A percentile compares a stretch with the other conserved stretches of the same genome.
Conservation (phyloP, 345 rosid genomes). For the Salix suchowensis region DNA sequence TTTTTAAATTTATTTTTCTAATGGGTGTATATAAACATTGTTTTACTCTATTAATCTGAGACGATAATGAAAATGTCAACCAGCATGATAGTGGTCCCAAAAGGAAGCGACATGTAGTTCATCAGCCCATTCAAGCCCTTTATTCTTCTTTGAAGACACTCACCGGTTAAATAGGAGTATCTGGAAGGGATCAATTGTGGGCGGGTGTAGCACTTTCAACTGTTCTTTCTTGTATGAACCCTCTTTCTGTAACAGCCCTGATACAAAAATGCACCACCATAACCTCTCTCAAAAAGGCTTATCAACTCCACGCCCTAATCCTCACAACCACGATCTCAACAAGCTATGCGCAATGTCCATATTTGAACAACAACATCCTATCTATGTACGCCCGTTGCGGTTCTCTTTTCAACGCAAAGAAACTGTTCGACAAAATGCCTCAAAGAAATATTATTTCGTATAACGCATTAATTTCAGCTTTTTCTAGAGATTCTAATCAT, state of each 20-base stretch:
- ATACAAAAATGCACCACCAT: conserved; percentile 48
- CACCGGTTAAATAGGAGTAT: no score
- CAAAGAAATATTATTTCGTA: conserved; percentile 52
- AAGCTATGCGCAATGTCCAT: conserved; percentile 39
- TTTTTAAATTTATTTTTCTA: no score
- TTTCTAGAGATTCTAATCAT: conserved; percentile 39
- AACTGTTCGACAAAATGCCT: conserved; percentile 74
- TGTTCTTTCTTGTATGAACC: conserved; percentile 22
- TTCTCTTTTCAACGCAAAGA: conserved; percentile 32
- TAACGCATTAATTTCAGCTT: conserved; percentile 67
- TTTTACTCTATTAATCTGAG: no score
- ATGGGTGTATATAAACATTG: no score
- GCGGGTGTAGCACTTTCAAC: background rate
- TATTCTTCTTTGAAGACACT: no score
- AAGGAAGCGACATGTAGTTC: no score
- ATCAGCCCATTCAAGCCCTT: background rate
- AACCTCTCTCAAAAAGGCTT: conserved; percentile 38
- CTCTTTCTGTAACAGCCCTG: conserved; percentile 29
- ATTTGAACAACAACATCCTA: conserved; percentile 52
- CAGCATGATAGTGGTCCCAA: no score
- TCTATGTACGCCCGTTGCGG: conserved; percentile 66
- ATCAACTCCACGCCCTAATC: conserved; percentile 63
- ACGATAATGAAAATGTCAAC: no score
- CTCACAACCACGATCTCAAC: conserved; percentile 30
- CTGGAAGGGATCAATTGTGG: no score